Percentiles rank a stretch among this genome's conserved stretches.
These are phyloP conservation scores for Vigna mungo DNA, from an alignment of 306 rosid genomes.

Conservation along the genomic window DNA sequence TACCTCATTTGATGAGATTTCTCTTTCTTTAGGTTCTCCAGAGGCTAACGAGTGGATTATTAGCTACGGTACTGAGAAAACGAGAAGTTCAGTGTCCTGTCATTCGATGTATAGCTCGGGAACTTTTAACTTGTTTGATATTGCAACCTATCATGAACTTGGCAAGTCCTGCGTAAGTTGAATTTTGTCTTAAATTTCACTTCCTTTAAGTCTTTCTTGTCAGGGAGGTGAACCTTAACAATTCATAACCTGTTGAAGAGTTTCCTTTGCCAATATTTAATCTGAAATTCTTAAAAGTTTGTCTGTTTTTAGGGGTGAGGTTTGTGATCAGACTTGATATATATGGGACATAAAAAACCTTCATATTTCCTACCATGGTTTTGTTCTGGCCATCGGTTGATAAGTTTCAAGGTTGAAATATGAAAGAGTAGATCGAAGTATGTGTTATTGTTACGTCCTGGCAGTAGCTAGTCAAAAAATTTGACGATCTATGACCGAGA, in stretches of 20 bases:
- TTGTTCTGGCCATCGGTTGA: conserved; percentile 4
- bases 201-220: conserved; percentile 34
- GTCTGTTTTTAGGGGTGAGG: background rate
- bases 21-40: conserved; percentile 78
- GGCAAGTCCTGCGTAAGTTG: conserved; percentile 90
- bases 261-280: conserved; percentile 19
- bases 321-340: conserved; percentile 10
- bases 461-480: background rate
- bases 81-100: conserved; percentile 88
- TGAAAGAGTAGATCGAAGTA: conserved; percentile 7
- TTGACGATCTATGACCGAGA: conserved; percentile 13
- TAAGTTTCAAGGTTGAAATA: conserved; percentile 15
- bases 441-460: conserved; percentile 3
- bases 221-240: conserved; percentile 4
- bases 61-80: conserved; percentile 81
- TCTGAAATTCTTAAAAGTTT: background rate
- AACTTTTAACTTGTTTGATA: conserved; percentile 87
- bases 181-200: conserved; percentile 32
- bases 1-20: conserved; percentile 47
- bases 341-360: background rate
- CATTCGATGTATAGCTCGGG: conserved; percentile 90
- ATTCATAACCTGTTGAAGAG: conserved; percentile 15
- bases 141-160: conserved; percentile 86
- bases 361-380: background rate
- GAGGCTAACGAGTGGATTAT: conserved; percentile 77